phyloP scores from a whole-genome alignment of 306 rosid species.

The Biancaea sappan region DNA sequence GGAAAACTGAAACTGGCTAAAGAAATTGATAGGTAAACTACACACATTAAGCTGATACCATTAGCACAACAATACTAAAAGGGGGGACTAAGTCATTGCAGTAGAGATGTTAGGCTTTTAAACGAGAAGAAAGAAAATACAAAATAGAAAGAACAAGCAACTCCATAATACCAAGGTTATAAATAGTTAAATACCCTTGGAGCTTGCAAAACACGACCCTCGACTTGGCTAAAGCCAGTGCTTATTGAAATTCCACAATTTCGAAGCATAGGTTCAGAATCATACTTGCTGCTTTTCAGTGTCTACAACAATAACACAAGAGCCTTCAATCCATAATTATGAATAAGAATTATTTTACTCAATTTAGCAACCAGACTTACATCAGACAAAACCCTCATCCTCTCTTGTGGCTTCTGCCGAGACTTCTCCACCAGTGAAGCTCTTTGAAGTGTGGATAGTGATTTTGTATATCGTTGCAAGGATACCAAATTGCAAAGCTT shows the following conservation, averaged over 20 bases:
- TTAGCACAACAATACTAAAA: neutral
- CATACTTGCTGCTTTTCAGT: constrained; percentile 66
- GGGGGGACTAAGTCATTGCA: neutral
- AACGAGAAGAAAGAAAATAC: neutral
- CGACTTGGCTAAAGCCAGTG: constrained; percentile 65
- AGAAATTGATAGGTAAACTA: neutral
- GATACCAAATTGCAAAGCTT: constrained; percentile 87
- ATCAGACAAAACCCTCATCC: constrained; percentile 72
- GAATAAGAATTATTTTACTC: neutral
- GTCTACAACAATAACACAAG: constrained; percentile 50
- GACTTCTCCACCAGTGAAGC: constrained; percentile 89
- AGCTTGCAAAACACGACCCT: constrained; percentile 85
- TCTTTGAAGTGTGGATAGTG: constrained; percentile 78
- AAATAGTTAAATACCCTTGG: constrained; percentile 61
- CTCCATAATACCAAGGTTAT: neutral
- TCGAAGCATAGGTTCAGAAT: constrained; percentile 71
- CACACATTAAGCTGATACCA: neutral
- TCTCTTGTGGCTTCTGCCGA: constrained; percentile 87
- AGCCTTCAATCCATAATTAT: neutral
- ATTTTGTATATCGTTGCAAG: constrained; percentile 83
- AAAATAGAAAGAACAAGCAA: neutral
- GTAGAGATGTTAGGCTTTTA: too few relatives aligned
- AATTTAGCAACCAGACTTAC: constrained; percentile 40
- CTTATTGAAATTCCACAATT: constrained; percentile 65
- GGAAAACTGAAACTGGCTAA: neutral